Conservation (phyloP, 2,329 filamentous ascomycete genomes). For the Verticillium albo-atrum region DNA sequence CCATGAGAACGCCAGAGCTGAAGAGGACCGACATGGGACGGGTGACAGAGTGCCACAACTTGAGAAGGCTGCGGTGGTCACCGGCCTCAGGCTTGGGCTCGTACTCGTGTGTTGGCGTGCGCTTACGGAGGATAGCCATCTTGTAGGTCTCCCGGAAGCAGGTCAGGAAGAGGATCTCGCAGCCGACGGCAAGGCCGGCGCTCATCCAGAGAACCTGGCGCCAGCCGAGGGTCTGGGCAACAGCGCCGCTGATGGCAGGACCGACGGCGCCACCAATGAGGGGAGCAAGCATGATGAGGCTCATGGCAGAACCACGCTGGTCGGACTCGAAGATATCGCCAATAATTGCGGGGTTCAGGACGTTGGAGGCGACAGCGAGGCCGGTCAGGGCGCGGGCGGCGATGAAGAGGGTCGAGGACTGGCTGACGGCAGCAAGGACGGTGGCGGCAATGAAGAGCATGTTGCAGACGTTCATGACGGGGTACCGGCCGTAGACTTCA, state of each 20-base stretch:
- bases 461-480: slow-evolving; percentile 50
- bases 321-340: slow-evolving; percentile 59
- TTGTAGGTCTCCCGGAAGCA: slow-evolving; percentile 59
- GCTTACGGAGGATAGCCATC: slow-evolving; percentile 45
- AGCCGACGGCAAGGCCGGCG: slow-evolving; percentile 38
- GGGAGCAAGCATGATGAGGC: slow-evolving; percentile 51
- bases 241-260: slow-evolving; percentile 48
- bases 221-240: slow-evolving; percentile 53
- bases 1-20: slow-evolving; percentile 48
- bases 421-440: slow-evolving; percentile 39
- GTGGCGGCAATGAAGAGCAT: slow-evolving; percentile 45
- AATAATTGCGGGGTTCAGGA: slow-evolving; percentile 59
- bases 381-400: slow-evolving; percentile 54
- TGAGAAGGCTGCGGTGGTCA: slow-evolving; percentile 16
- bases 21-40: slow-evolving; percentile 42
- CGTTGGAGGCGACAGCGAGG: slow-evolving; percentile 58
- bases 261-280: slow-evolving; percentile 53
- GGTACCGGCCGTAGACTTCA: slow-evolving; percentile 54
- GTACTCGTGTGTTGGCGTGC: slow-evolving; percentile 19
- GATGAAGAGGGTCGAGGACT: slow-evolving; percentile 42
- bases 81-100: slow-evolving; percentile 12
- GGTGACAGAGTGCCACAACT: slow-evolving; percentile 34
- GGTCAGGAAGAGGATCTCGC: slow-evolving; percentile 45
- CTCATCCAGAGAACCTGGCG: slow-evolving; percentile 46
- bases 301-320: slow-evolving; percentile 54